phyloP scores from a whole-genome alignment of 257 asterid species.

The Echites panduratus region DNA sequence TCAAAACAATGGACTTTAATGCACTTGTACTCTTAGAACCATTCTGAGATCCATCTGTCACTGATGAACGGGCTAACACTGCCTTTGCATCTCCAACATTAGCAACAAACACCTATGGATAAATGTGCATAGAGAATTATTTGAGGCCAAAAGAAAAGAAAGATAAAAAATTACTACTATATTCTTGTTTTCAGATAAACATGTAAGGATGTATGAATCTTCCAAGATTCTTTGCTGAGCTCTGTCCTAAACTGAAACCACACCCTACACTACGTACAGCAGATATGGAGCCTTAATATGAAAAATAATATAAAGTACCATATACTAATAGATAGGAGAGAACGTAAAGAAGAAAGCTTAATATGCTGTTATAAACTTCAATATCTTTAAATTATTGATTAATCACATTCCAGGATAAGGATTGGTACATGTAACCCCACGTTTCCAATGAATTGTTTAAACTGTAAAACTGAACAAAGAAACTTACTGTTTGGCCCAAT shows the following conservation, averaged over 20 bases:
- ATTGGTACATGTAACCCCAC: not conserved
- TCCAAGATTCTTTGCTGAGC: not conserved
- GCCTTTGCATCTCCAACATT: slow-evolving; percentile 92
- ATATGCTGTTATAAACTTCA: not conserved
- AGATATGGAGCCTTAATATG: not conserved
- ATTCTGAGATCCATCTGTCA: slow-evolving; percentile 35
- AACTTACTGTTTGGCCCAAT: slow-evolving; percentile 69
- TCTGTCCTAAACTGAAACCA: not conserved
- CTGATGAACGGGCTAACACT: slow-evolving; percentile 71
- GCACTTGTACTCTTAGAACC: slow-evolving; percentile 26
- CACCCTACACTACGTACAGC: not conserved
- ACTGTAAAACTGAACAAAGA: not conserved
- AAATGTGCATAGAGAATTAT: not conserved
- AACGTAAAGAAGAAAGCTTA: not conserved
- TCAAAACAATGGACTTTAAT: slow-evolving; percentile 72
- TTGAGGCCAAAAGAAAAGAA: not conserved
- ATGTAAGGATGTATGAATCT: not conserved
- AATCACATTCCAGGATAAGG: not conserved
- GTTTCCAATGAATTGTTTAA: not conserved
- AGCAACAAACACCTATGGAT: slow-evolving; percentile 73
- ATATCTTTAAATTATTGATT: not conserved
- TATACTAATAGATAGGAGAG: too few relatives aligned
- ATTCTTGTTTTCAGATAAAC: not conserved
- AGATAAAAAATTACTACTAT: not conserved
- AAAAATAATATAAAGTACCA: not conserved